Conservation (phyloP, 108 stramenopile species). For the Cyclotella sp. region DNA sequence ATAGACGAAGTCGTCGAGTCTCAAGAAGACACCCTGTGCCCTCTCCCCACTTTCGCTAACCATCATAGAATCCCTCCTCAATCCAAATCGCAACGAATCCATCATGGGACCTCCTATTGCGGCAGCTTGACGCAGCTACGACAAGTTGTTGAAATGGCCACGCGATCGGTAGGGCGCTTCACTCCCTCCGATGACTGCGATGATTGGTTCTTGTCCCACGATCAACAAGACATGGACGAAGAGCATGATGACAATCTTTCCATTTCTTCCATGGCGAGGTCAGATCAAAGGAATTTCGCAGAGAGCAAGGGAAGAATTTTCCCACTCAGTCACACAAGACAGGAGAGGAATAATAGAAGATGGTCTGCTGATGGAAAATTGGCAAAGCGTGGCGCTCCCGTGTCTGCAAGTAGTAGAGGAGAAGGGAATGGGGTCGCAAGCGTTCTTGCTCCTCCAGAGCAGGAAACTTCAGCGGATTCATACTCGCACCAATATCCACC, state of each 20-base stretch:
- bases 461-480: too few species aligned
- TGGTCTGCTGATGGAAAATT: background rate
- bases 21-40: too few species aligned
- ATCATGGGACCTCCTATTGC: background rate
- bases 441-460: too few species aligned
- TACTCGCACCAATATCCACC: background rate
- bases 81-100: background rate
- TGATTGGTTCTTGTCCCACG: background rate
- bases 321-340: background rate
- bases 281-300: background rate
- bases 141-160: slow-evolving; percentile 7
- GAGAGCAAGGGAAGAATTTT: slow-evolving; percentile 9
- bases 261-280: slow-evolving; percentile 3
- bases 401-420: background rate
- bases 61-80: too few species aligned
- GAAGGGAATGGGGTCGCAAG: background rate
- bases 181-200: slow-evolving; percentile 9
- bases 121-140: background rate
- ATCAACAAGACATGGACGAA: background rate
- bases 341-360: background rate
- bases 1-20: background rate
- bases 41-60: too few species aligned
- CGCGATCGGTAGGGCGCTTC: background rate
- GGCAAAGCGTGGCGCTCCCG: too few species aligned
- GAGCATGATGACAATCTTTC: background rate